Evolutionary conservation across 2,329 filamentous ascomycete genomes (phyloP), one percentile per base, ranked within the genome.

Genomic region (Fusarium globosum): DNA sequence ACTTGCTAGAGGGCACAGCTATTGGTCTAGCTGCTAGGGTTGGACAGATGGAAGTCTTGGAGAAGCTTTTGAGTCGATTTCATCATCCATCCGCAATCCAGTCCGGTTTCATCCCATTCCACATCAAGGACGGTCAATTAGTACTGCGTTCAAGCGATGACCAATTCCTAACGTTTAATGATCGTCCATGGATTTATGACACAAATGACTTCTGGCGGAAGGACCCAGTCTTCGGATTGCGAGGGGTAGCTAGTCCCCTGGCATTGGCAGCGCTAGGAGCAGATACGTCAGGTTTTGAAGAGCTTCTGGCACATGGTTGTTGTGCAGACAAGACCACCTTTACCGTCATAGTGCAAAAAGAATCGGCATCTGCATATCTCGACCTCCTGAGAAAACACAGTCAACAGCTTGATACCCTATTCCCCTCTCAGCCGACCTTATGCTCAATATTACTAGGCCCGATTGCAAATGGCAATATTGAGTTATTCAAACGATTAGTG

Each of bases 81-180:
- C 20, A 36, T 20, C 51, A 30, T 13, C 13, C 36, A 3, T 26
- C 36, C 14, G 15, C 23, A 3, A 8, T 26, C 7, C 13, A 8
- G 16, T 53, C 18, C 6, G 49, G 33, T 2, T 11, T 53, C 16
- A 26, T 16, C 8, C 49, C 35, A 11, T 36, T 18, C 18, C 1
- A 21, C 10, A 0, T 48, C 13, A 5, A 0, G 18, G 6, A 15
- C 1, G 39, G 39, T 1, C 12, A 15, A 14, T 42, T 42, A 3
- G 12, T 14, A 6, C 21, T 42, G 6, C 21, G 1, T 6, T 2
- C 13, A 42, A 42, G 7, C 6, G 23, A 20, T 14, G 1, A 11
- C 35, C 1, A 4, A 4, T 10, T 1, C 6, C 5, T 1, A 48
- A 13, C 2, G 12, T 21, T 48, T 30, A 12, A 21, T 20, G 13